Conservation (phyloP, 2,329 filamentous ascomycete genomes). For the Alternaria triticina region DNA sequence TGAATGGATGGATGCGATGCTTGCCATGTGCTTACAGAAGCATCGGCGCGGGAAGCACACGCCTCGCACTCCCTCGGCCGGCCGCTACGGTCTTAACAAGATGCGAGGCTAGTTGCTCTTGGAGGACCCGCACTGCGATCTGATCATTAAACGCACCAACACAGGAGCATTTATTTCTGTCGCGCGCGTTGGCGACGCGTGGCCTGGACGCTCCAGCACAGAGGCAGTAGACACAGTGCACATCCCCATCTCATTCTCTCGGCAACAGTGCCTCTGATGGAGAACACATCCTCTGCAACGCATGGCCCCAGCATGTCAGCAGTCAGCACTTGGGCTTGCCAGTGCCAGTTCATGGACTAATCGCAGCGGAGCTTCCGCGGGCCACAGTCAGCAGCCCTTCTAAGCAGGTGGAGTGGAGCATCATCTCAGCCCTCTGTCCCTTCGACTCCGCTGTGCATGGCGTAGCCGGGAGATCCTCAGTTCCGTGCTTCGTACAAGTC, state of each 20-base stretch:
- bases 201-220: background rate
- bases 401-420: conserved; percentile 12
- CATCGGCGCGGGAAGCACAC: conserved; percentile 15
- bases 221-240: background rate
- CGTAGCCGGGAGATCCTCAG: conserved; percentile 1
- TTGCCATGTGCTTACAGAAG: conserved; percentile 15
- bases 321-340: background rate
- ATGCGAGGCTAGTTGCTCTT: conserved; percentile 4
- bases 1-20: background rate
- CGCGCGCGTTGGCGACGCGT: conserved; percentile 7
- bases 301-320: background rate
- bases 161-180: conserved; percentile 4
- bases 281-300: background rate
- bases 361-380: background rate
- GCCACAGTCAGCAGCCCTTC: conserved; percentile 14
- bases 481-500: background rate
- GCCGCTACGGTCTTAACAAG: conserved; percentile 13
- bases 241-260: background rate
- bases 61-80: conserved; percentile 15
- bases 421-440: conserved; percentile 8
- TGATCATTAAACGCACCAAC: conserved; percentile 1
- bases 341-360: background rate
- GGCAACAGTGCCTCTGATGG: background rate
- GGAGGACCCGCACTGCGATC: conserved; percentile 8
- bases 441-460: background rate